phyloP scores from a whole-genome alignment of 306 rosid species.

The Acacia crassicarpa region DNA sequence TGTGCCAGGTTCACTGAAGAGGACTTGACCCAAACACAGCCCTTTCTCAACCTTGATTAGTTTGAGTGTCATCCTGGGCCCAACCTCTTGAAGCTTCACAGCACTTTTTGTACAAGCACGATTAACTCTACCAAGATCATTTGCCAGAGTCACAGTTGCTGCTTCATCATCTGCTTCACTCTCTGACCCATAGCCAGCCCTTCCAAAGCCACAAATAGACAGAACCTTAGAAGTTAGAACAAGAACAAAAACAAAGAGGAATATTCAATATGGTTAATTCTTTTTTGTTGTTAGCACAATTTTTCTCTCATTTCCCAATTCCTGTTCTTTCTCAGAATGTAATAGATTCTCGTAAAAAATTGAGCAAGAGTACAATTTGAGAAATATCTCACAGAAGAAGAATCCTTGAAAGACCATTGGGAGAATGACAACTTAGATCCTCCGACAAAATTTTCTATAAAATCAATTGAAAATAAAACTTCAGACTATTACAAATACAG shows the following conservation, averaged over 20 bases:
- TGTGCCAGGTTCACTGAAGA: conserved; percentile 81
- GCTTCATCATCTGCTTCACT: conserved; percentile 98
- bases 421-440: too few relatives aligned
- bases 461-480: too few relatives aligned
- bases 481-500: too few relatives aligned
- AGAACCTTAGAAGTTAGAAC: neutral
- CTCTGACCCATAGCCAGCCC: conserved; percentile 98
- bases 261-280: neutral
- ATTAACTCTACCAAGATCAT: conserved; percentile 79
- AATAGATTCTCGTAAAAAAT: neutral
- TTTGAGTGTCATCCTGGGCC: conserved; percentile 94
- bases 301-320: conserved; percentile 2
- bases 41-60: conserved; percentile 86
- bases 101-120: conserved; percentile 89
- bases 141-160: conserved; percentile 75
- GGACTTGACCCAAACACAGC: conserved; percentile 76
- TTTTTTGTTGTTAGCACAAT: neutral
- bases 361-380: neutral
- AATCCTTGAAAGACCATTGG: neutral
- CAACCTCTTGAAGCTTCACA: conserved; percentile 94
- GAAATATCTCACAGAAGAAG: neutral
- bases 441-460: too few relatives aligned
- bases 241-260: neutral
- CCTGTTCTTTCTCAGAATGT: neutral
- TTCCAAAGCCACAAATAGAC: conserved; percentile 38